Evolutionary conservation across 1,284 basidiomycete species (phyloP), one percentile per base, ranked within the genome.

Genomic region (Ustilago xerochloae): DNA sequence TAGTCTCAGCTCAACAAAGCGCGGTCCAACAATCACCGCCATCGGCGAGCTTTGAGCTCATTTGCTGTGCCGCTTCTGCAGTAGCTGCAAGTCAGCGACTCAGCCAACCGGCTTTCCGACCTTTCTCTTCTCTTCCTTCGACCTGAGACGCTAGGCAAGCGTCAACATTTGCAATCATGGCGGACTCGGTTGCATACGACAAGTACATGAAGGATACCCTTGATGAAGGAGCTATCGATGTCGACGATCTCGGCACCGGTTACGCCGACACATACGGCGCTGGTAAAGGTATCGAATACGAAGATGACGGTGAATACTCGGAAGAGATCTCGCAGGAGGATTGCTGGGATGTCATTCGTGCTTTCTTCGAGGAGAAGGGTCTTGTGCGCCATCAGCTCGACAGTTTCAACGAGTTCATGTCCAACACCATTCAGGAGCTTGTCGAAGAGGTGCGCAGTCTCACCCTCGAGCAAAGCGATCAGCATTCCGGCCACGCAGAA

Each of bases 371-470:
- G 70, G 92, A 95, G 85, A 97, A 97, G 86, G 96, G 96, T 86
- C 91, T 99, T 64, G 97, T 99, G 61, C 90, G 94, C 57, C 97
- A 99, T 85, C 96, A 99, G 85, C 90, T 99, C 60, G 94, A 97
- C 87, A 96, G 93, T 29, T 99, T 97, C 87, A 95, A 99, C 85
- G 97, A 99, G 86, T 99, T 99, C 83, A 93, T 99, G 50, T 93
- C 96, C 85, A 98, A 97, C 83, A 98, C 95, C n/a, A 97, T 99
- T 92, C 96, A 99, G 86, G 96, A 99, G 85, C 88, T 99, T 32
- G 95, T 99, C 33, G 96, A 99, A 83, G 97, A 99, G 86, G 94
- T 93, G 77, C 87, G 91, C 32, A 93, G 93, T 79, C 90, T 99
- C 81, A 95, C 96, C 66, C 88, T 99, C 53, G 96, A 99, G 86